phyloP scores from a whole-genome alignment of 164 flowering plant species.

The Vitis rotundifolia region DNA sequence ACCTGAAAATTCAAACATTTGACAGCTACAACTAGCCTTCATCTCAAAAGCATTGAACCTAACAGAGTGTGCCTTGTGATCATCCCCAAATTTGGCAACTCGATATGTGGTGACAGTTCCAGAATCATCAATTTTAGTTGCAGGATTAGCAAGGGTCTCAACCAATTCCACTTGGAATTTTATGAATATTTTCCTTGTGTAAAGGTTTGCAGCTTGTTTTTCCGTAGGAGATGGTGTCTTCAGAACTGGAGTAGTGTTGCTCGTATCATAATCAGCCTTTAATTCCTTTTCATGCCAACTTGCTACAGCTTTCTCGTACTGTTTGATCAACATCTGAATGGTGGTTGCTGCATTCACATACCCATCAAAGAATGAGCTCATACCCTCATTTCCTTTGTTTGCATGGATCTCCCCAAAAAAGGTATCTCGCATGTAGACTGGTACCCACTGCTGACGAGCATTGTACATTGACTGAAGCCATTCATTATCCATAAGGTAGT shows the following conservation, averaged over 20 bases:
- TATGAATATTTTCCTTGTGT: constrained; percentile 33
- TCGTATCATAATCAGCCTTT: constrained; percentile 42
- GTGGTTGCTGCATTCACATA: constrained; percentile 40
- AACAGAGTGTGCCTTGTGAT: constrained; percentile 40
- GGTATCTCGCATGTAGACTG: constrained; percentile 36
- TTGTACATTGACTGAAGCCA: constrained; percentile 47
- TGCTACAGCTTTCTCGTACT: constrained; percentile 41
- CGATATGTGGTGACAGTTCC: constrained; percentile 35
- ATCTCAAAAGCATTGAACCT: constrained; percentile 32
- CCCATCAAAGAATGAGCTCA: constrained; percentile 33
- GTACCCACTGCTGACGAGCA: constrained; percentile 49
- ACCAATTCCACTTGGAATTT: constrained; percentile 48
- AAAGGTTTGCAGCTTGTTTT: constrained; percentile 46
- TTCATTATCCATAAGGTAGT: constrained; percentile 38
- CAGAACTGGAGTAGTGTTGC: constrained; percentile 28
- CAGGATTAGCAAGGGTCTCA: constrained; percentile 47
- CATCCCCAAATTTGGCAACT: constrained; percentile 49
- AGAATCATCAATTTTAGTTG: constrained; percentile 35
- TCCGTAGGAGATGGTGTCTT: constrained; percentile 56
- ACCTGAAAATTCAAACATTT: constrained; percentile 46
- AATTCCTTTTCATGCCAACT: constrained; percentile 43
- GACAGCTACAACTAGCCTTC: constrained; percentile 51
- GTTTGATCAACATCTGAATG: constrained; percentile 30
- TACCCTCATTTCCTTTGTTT: constrained; percentile 17
- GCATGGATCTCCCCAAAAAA: constrained; percentile 37